A percentile compares a stretch with the other conserved stretches of the same genome.
phyloP scores from a whole-genome alignment of 1,284 basidiomycete species.

The Lentinula novae-zelandiae region DNA sequence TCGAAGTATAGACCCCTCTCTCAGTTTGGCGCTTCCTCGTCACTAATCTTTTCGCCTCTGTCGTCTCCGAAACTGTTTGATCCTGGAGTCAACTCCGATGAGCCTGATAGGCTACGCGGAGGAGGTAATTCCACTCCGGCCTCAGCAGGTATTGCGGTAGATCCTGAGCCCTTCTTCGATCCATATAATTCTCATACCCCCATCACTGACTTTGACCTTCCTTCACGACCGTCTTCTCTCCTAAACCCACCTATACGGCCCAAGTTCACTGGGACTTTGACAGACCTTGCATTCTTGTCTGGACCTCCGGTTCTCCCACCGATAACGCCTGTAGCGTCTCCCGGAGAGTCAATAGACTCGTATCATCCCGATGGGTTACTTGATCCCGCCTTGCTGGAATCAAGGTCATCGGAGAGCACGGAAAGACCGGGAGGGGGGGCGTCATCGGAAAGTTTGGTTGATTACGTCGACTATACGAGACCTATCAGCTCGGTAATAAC shows the following conservation, averaged over 20 bases:
- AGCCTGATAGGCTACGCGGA: background rate
- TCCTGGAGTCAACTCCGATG: background rate
- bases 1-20: background rate
- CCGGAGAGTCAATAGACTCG: conserved; percentile 11
- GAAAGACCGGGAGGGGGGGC: background rate
- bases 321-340: conserved; percentile 8
- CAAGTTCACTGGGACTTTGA: conserved; percentile 7
- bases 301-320: conserved; percentile 9
- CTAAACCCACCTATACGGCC: conserved; percentile 13
- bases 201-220: background rate
- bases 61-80: background rate
- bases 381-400: conserved; percentile 7
- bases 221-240: conserved; percentile 8
- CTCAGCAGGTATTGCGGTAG: background rate
- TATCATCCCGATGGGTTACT: conserved; percentile 12
- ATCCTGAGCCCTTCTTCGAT: background rate
- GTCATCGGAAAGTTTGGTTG: conserved; percentile 5
- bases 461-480: conserved; percentile 12
- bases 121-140: background rate
- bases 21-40: background rate
- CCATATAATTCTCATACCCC: background rate
- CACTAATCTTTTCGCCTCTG: background rate
- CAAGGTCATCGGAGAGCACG: background rate
- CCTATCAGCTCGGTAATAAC: conserved; percentile 5
- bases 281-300: conserved; percentile 6